A percentile compares a stretch with the other conserved stretches of the same genome.
phyloP scores from a whole-genome alignment of 495 filamentous ascomycete genomes.

The Annulohypoxylon stygium region DNA sequence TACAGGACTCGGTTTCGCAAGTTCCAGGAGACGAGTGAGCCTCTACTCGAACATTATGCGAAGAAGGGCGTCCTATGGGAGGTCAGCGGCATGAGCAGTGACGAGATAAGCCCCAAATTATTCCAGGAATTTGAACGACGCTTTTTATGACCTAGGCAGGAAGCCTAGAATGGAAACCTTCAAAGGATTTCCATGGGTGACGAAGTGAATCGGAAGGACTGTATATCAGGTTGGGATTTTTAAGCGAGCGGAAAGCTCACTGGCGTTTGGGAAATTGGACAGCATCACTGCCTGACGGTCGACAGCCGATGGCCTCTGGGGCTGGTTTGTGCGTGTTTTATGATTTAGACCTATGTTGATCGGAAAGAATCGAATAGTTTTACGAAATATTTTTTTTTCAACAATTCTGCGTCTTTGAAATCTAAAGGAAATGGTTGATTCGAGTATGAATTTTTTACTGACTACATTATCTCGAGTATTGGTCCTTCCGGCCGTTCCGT shows the following conservation, averaged over 20 bases:
- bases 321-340: conserved; percentile 20
- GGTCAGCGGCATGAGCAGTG: conserved; percentile 86
- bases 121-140: conserved; percentile 81
- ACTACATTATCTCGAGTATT: neutral
- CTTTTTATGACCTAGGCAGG: conserved; percentile 65
- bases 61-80: conserved; percentile 87
- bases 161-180: neutral
- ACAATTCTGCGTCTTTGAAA: conserved; percentile 11
- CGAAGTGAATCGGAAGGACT: conserved; percentile 16
- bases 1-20: conserved; percentile 83
- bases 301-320: conserved; percentile 11
- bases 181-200: conserved; percentile 1
- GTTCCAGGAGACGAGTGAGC: conserved; percentile 88
- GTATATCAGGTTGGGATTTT: conserved; percentile 30
- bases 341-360: conserved; percentile 25
- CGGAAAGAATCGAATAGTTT: conserved; percentile 14
- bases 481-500: neutral
- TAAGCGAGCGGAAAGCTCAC: conserved; percentile 16
- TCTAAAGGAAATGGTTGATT: neutral
- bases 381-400: conserved; percentile 22
- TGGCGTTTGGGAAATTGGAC: conserved; percentile 33
- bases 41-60: conserved; percentile 90
- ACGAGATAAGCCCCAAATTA: conserved; percentile 92
- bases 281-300: conserved; percentile 1
- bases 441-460: neutral